Conservation (phyloP, 495 filamentous ascomycete species). For the Cercophora sp. region DNA sequence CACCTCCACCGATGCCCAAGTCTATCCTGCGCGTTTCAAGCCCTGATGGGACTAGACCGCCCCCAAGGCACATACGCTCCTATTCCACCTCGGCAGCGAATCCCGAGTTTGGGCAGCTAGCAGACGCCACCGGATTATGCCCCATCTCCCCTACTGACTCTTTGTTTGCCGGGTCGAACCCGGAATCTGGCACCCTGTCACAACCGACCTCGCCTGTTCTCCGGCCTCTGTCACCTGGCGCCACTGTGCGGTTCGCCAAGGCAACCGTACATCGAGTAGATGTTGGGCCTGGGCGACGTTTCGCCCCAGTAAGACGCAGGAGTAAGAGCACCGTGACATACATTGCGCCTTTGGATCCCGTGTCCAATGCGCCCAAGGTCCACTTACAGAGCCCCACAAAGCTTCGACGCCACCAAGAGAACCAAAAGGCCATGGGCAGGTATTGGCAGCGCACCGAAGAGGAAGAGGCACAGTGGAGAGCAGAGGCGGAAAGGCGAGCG, state of each 20-base stretch:
- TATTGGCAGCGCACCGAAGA: constrained; percentile 34
- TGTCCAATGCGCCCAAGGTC: constrained; percentile 16
- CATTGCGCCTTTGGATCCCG: constrained; percentile 30
- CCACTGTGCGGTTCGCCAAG: constrained; percentile 32
- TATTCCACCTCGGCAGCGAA: constrained; percentile 15
- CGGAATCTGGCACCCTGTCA: constrained; percentile 11
- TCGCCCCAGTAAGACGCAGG: constrained; percentile 31
- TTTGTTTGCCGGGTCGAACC: neutral
- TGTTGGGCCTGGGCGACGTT: constrained; percentile 26
- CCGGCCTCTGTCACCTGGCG: constrained; percentile 21
- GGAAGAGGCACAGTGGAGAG: constrained; percentile 28
- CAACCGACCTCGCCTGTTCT: constrained; percentile 15
- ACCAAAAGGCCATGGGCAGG: constrained; percentile 31
- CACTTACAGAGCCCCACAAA: constrained; percentile 27
- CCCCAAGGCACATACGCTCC: constrained; percentile 17
- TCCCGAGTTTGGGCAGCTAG: constrained; percentile 9
- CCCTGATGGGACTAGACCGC: constrained; percentile 20
- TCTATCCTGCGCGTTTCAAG: constrained; percentile 30
- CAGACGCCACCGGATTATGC: constrained; percentile 3
- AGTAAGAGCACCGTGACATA: constrained; percentile 34
- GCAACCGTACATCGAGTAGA: constrained; percentile 32
- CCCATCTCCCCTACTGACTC: neutral
- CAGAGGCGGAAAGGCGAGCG: constrained; percentile 24
- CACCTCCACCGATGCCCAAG: constrained; percentile 22
- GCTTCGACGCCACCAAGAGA: constrained; percentile 29